Evolutionary conservation across 2,329 filamentous ascomycete genomes (phyloP).

Genomic region (Monosporascus ibericus): DNA sequence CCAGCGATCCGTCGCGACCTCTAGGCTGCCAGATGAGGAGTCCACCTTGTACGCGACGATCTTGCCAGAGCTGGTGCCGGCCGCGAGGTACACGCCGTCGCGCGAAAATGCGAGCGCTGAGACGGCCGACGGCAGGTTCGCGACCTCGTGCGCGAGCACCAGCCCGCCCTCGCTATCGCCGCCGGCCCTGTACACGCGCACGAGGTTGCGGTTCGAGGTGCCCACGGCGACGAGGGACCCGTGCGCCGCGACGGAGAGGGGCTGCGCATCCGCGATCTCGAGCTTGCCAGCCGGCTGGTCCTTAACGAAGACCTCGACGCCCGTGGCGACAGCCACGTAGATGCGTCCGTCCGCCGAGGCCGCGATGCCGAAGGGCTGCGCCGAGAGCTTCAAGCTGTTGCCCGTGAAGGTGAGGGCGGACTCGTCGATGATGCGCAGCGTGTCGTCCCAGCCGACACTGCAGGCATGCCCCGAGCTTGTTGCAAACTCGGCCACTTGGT

Average conservation of each 20-base stretch:
- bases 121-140: constrained; percentile 64
- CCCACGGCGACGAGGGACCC: constrained; percentile 69
- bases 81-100: constrained; percentile 71
- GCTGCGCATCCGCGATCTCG: constrained; percentile 53
- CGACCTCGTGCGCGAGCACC: constrained; percentile 49
- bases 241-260: constrained; percentile 66
- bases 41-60: constrained; percentile 71
- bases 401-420: constrained; percentile 71
- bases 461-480: constrained; percentile 60
- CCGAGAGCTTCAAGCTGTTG: constrained; percentile 58
- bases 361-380: constrained; percentile 62
- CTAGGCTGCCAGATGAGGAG: constrained; percentile 42
- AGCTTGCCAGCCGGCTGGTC: constrained; percentile 55
- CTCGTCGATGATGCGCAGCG: constrained; percentile 71
- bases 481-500: constrained; percentile 75
- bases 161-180: constrained; percentile 46
- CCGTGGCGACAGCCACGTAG: constrained; percentile 45
- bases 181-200: constrained; percentile 66
- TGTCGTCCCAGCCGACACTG: constrained; percentile 92
- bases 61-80: constrained; percentile 78
- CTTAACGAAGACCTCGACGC: constrained; percentile 52
- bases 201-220: constrained; percentile 57
- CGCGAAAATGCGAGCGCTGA: constrained; percentile 79
- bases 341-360: constrained; percentile 30
- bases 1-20: constrained; percentile 70